Base-by-base conservation (phyloP, 192 early-diverging fungal species). In the Dispira simplex region DNA sequence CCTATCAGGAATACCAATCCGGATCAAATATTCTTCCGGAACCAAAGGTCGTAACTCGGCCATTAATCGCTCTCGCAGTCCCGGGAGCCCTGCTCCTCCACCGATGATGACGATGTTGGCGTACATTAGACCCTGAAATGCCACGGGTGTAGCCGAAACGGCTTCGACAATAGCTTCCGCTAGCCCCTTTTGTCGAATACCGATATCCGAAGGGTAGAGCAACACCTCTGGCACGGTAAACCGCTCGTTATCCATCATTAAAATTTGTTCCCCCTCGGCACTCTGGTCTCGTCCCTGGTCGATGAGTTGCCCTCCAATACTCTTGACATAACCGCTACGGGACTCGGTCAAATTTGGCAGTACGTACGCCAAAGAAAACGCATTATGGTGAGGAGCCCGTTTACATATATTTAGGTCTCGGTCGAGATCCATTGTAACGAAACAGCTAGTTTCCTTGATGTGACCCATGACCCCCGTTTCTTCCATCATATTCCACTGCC, bases 401-500 rank as follows among this genome's bases (percentile, higher is more conserved):
- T 79, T 79, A 73, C 82, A 83, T 21, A 70, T 68, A 26, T 84
- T 82, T 32, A 90, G 64, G 58, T 91, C 89, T 2, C 71, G 67
- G 59, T 75, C 69, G 63, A 86, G 83, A 47, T 88, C 74, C 14
- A 76, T 70, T 28, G 90, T 85, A 0, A 92, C 79, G 73, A 80
- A 91, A 65, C 91, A 91, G 67, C 88, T 89, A 8, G 76, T 72
- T 70, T 92, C 88, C 71, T 93, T 93, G 64, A 90, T 82, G 21
- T 86, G 76, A 64, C 85, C 88, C 57, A 93, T 82, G n/a, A 93
- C 74, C 60, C 80, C 85, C 0, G 90, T 88, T 70, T 93, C 90
- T 57, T 93, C 90, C 90, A 90, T 93, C 91, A 93, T 93, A 65
- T 93, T 85, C 81, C 86, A 93, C 64, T 90, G 82, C 76, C 90